These are phyloP conservation scores for Coccomyxa subellipsoidea DNA, from an alignment of 163 green algal species.

Conservation along the genomic window DNA sequence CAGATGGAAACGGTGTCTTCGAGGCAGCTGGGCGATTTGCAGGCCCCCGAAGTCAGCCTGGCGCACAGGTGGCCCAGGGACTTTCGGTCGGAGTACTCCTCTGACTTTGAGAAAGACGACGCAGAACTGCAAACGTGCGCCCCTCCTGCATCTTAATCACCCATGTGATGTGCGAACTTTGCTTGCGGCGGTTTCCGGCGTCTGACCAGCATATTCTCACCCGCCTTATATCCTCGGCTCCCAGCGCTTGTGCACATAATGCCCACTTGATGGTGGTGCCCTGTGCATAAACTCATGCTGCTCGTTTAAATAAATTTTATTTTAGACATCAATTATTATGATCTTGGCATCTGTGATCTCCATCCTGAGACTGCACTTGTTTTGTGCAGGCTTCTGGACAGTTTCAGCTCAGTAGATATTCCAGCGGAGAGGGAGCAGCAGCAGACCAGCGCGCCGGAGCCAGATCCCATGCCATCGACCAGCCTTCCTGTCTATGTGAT, in stretches of 20 bases:
- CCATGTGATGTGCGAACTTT: not conserved
- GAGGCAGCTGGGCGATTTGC: not conserved
- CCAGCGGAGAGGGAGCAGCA: not conserved
- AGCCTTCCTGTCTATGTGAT: conserved; percentile 93
- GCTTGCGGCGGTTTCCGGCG: not conserved
- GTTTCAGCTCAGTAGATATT: not conserved
- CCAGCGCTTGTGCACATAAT: not conserved
- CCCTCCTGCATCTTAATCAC: not conserved
- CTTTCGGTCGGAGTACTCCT: conserved; percentile 2
- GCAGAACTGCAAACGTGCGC: conserved; percentile 8
- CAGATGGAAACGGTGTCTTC: conserved; percentile 9
- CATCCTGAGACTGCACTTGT: no score
- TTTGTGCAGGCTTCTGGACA: conserved; percentile 14
- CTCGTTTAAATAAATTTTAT: no score
- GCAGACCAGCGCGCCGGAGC: not conserved
- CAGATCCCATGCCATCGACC: not conserved
- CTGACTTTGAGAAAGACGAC: conserved; percentile 19
- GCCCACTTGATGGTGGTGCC: not conserved
- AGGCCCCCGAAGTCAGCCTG: not conserved
- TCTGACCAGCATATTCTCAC: not conserved
- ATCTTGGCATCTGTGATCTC: no score
- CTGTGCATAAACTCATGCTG: not conserved
- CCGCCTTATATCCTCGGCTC: not conserved
- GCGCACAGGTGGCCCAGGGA: conserved; percentile 1
- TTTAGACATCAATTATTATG: no score